Evolutionary conservation across 2,329 filamentous ascomycete species (phyloP).

Genomic region (Alternaria longipes): DNA sequence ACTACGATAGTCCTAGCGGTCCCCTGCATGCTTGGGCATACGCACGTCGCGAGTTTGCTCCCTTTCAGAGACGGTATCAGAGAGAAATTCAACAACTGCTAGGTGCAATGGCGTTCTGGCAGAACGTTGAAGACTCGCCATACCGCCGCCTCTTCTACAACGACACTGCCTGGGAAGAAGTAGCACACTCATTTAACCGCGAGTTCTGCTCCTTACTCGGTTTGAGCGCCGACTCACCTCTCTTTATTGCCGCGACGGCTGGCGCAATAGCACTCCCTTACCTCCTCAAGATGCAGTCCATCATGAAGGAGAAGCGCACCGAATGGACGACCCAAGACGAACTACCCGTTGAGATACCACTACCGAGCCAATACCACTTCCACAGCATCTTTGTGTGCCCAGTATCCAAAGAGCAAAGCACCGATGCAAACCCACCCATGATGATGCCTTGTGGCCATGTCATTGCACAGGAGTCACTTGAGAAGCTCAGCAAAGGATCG

Average conservation of each 20-base stretch:
- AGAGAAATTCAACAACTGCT: conserved; percentile 83
- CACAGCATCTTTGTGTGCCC: conserved; percentile 98
- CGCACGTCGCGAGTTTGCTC: conserved; percentile 75
- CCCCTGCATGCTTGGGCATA: conserved; percentile 76
- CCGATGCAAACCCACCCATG: conserved; percentile 92
- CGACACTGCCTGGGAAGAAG: conserved; percentile 79
- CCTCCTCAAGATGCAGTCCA: conserved; percentile 85
- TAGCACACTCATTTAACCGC: conserved; percentile 85
- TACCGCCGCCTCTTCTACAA: conserved; percentile 83
- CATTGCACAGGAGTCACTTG: conserved; percentile 83
- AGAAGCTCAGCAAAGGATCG: conserved; percentile 78
- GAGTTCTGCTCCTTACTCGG: conserved; percentile 95
- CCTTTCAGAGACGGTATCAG: conserved; percentile 78
- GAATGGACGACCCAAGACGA: conserved; percentile 96
- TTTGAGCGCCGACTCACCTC: conserved; percentile 87
- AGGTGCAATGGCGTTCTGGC: conserved; percentile 79
- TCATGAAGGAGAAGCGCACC: conserved; percentile 87
- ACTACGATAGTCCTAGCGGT: conserved; percentile 49
- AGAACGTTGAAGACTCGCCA: conserved; percentile 78
- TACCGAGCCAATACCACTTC: conserved; percentile 74
- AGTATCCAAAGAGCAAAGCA: conserved; percentile 95
- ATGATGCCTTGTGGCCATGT: conserved; percentile 97
- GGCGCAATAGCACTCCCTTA: conserved; percentile 91
- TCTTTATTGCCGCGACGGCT: conserved; percentile 92
- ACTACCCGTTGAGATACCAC: conserved; percentile 77